Conservation (phyloP, 768 basidiomycete species). For the Lactarius indigo region DNA sequence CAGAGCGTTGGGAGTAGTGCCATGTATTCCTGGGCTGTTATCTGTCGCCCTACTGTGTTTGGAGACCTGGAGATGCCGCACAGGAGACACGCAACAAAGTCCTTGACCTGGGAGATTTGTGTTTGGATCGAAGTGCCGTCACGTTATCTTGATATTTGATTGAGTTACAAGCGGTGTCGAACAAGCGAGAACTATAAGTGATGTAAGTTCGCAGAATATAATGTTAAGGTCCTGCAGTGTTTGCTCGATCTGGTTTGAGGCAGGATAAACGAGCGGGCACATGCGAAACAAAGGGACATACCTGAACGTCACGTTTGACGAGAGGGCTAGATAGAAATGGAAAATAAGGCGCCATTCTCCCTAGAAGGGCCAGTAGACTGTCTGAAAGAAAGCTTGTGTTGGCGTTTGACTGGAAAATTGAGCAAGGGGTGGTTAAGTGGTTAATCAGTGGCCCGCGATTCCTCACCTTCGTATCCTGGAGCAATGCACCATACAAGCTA, state of each 20-base stretch:
- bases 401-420: constrained; percentile 8
- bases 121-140: constrained; percentile 12
- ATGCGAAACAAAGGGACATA: constrained; percentile 25
- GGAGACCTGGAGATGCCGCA: constrained; percentile 35
- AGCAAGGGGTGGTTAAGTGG: background rate
- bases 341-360: constrained; percentile 80
- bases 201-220: constrained; percentile 72
- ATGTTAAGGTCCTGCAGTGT: constrained; percentile 69
- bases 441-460: constrained; percentile 5
- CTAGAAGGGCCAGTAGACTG: constrained; percentile 57
- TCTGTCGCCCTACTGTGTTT: constrained; percentile 38
- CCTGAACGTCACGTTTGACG: constrained; percentile 55
- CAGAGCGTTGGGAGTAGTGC: constrained; percentile 75
- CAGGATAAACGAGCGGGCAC: constrained; percentile 13
- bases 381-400: constrained; percentile 36
- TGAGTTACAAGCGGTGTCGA: constrained; percentile 29
- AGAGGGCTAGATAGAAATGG: constrained; percentile 53
- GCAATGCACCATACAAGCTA: constrained; percentile 54
- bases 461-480: constrained; percentile 45
- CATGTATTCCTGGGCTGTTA: constrained; percentile 56
- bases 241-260: constrained; percentile 51
- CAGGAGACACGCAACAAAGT: constrained; percentile 59
- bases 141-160: constrained; percentile 18
- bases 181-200: constrained; percentile 48
- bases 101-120: constrained; percentile 42